Evolutionary conservation across 2,329 filamentous ascomycete species (phyloP).

Genomic region (Truncatella angustata): DNA sequence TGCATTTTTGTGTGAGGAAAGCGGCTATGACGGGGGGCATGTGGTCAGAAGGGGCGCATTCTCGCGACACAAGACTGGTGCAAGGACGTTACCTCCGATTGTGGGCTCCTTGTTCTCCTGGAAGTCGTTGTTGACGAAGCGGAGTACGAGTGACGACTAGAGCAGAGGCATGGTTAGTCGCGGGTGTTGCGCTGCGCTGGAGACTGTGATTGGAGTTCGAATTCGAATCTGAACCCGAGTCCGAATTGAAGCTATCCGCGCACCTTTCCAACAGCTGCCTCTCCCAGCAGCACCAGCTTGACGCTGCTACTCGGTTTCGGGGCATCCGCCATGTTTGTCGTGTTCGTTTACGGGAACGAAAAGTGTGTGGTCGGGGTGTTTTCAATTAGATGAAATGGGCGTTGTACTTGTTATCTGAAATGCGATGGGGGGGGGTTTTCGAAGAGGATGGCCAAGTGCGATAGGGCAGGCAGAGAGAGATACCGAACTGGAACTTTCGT

Average conservation of each 20-base stretch:
- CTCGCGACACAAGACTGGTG: not conserved
- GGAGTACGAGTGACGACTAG: slow-evolving; percentile 92
- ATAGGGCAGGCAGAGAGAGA: slow-evolving; percentile 10
- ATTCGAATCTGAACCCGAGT: too few species aligned
- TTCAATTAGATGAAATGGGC: too few species aligned
- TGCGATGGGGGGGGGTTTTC: not conserved
- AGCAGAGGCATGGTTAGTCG: not conserved
- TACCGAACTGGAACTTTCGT: not conserved
- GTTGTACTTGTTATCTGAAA: too few species aligned
- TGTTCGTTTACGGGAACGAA: too few species aligned
- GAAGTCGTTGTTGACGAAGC: slow-evolving; percentile 99
- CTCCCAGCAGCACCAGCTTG: slow-evolving; percentile 95
- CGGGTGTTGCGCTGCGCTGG: not conserved
- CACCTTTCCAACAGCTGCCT: slow-evolving; percentile 98
- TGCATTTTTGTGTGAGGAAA: slow-evolving; percentile 98
- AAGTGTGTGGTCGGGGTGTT: too few species aligned
- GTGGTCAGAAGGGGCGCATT: too few species aligned
- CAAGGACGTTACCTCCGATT: slow-evolving; percentile 86
- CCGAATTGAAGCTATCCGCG: slow-evolving; percentile 14
- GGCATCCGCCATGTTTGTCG: slow-evolving; percentile 77
- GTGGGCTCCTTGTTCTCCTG: slow-evolving; percentile 99
- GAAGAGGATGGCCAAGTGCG: not conserved
- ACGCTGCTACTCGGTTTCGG: slow-evolving; percentile 99
- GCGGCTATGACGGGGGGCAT: slow-evolving; percentile 61
- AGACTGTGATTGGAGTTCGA: too few species aligned